Base-by-base conservation (phyloP, 1,139 yeast genomes). In the Suhomyces guaymorum region DNA sequence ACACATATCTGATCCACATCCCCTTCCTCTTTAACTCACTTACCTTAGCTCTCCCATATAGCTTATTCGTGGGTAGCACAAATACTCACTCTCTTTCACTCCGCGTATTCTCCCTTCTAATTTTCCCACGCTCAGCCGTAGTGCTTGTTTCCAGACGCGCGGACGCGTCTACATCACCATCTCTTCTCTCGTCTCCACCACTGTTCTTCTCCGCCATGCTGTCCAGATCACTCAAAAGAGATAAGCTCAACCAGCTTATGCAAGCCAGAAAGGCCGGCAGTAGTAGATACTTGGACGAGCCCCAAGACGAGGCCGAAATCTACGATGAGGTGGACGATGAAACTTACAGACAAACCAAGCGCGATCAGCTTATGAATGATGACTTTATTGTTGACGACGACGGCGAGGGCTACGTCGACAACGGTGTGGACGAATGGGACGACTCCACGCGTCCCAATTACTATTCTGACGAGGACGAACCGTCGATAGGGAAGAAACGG, bases 321-420 rank as follows among this genome's bases (percentile, higher is more conserved):
- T 90, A 89, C 57, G 97, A 90, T 51, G 90, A 86, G 51, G 83
- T 89, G 7, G 95, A 86, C 54, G 96, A 89, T 50, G 81, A 75
- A 26, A 80, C 84, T 20, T 90, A 78, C 60, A 70, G 92, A 47
- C 75, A 76, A 46, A 86, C 80, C 55, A 87, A 86, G 54, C 75
- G 95, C 47, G 78, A 84, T 40, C 88, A 89, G 42, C 69, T 92
- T 37, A 71, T 88, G 63, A 82, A 85, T 44, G 97, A 90, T 54
- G 96, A 90, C 54, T 92, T 92, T 55, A 92, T 92, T 32, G 96
- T 88, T 2, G 97, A 89, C 54, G 97, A 92, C 56, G 80, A 83
- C 46, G 96, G 95, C 10, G 82, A 81, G 46, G 94, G 94, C 0
- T 92, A 92, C 53, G 90, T 87, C 2, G 97, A 92, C 51, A 85